Evolutionary conservation across 1,139 yeast species (phyloP).

Genomic region (Tardiomyces blankii): DNA sequence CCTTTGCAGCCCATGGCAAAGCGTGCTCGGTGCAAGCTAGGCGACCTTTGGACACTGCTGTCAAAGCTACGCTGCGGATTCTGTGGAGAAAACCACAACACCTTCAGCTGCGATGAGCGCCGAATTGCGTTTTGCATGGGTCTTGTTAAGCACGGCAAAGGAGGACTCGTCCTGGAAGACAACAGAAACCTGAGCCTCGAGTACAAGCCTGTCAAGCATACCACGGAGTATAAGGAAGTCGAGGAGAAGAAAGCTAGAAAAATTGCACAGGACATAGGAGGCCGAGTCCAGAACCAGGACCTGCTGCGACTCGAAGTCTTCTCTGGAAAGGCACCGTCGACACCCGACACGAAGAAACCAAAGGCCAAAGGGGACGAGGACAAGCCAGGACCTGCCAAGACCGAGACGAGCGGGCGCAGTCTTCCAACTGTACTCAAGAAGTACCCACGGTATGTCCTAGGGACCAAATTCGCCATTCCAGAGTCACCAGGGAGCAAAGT

Average conservation of each 20-base stretch:
- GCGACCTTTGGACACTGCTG: not conserved
- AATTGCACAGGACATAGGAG: not conserved
- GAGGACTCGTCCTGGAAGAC: not conserved
- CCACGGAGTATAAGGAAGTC: not conserved
- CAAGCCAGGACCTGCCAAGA: no score
- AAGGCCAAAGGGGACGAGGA: no score
- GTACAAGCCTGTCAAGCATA: not conserved
- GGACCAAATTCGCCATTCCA: not conserved
- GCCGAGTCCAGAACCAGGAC: not conserved
- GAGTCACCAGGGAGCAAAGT: not conserved
- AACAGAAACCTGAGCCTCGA: not conserved
- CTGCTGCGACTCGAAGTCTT: not conserved
- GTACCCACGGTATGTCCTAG: not conserved
- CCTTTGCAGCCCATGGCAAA: not conserved
- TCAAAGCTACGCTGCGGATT: not conserved
- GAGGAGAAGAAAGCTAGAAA: not conserved
- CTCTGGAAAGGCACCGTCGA: not conserved
- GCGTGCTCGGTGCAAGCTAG: not conserved
- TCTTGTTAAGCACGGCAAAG: not conserved
- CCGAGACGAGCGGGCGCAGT: no score
- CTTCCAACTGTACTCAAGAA: no score
- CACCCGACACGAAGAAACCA: no score
- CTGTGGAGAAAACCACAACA: not conserved
- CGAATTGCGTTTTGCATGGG: not conserved
- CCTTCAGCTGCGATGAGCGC: not conserved